Base-by-base conservation (phyloP, 805 yeast species). In the Yamadazyma takamatsuzukensis region DNA sequence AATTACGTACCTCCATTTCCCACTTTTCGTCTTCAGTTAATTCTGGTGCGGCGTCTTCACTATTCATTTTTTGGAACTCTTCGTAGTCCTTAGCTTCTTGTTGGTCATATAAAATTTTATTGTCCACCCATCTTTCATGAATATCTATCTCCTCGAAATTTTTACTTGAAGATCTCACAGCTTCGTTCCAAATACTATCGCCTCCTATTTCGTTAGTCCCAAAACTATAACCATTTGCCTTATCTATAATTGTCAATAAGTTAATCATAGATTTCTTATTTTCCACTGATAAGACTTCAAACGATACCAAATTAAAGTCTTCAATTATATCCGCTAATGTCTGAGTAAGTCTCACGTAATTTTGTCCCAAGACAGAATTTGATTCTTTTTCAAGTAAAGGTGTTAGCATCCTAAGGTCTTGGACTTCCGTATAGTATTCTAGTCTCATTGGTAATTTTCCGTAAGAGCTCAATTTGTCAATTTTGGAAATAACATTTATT, bases 161-260 rank as follows among this genome's bases (percentile, higher is more conserved):
- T 28, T 68, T 57, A 8, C 84, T 78, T 24, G 89, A 80, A 33
- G 84, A 86, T 43, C 97, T 70, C 0, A 90, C 74, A 0, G 96
- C 96, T 47, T 90, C 96, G n/a, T 88, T 84, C 98, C 98, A 93
- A 2, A 93, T 78, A 0, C 90, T 76, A 52, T 93, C 99, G n/a
- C 97, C 98, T 2, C 97, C 96, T 6, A 90, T 70, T 47, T 93
- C 99, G 18, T 88, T 84, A 1, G 89, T 68, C 0, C 99, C 99
- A 64, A 86, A 87, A 45, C 84, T 73, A 53, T 93, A 93, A 0
- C 99, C 99, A 47, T 82, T 85, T 2, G 97, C 90, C 53, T 84
- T 89, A 52, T 93, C 99, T 7, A 93, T 76, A 2, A 76, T 67
- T 11, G 83, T 70, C 27, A 93, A 69, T 22, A 93, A 58, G 31